A percentile compares a stretch with the other conserved stretches of the same genome.
These are phyloP conservation scores for Aspergillus floridensis DNA, from an alignment of 2,329 filamentous ascomycete genomes.

Conservation along the genomic window DNA sequence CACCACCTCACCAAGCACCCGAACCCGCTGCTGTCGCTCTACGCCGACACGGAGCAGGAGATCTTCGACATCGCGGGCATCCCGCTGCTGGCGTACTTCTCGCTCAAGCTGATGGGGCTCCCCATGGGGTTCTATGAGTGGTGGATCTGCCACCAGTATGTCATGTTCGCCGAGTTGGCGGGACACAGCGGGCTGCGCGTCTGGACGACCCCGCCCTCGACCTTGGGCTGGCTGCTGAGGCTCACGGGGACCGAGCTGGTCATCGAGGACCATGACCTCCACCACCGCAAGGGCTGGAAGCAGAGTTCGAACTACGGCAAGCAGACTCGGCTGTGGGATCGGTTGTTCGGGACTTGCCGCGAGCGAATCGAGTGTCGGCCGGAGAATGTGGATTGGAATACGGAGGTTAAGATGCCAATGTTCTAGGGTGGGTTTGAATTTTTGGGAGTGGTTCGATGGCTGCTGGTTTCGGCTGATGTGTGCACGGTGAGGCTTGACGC, in stretches of 20 bases:
- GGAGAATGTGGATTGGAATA: slow-evolving; percentile 33
- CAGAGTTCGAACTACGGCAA: slow-evolving; percentile 42
- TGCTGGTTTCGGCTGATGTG: neutral
- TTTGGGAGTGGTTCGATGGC: neutral
- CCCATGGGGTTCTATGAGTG: slow-evolving; percentile 50
- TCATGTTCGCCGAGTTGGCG: slow-evolving; percentile 37
- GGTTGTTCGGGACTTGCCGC: slow-evolving; percentile 35
- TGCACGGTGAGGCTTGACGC: too few relatives aligned
- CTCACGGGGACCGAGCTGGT: slow-evolving; percentile 37
- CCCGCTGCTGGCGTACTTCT: slow-evolving; percentile 40
- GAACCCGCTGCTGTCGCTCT: slow-evolving; percentile 43
- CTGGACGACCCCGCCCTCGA: slow-evolving; percentile 34
- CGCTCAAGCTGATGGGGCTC: slow-evolving; percentile 36
- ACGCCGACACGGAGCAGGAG: slow-evolving; percentile 46
- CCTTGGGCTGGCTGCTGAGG: slow-evolving; percentile 36
- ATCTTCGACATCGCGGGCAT: slow-evolving; percentile 45
- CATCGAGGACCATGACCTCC: slow-evolving; percentile 45
- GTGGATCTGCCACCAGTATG: slow-evolving; percentile 48
- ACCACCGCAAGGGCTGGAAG: slow-evolving; percentile 41
- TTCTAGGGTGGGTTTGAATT: slow-evolving; percentile 12
- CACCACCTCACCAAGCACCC: slow-evolving; percentile 49
- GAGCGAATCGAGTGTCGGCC: slow-evolving; percentile 36
- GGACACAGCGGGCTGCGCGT: slow-evolving; percentile 32
- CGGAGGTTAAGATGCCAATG: slow-evolving; percentile 29
- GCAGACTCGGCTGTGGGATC: slow-evolving; percentile 42